Conservation (phyloP, 2,329 filamentous ascomycete genomes). For the Exophiala bonariae region DNA sequence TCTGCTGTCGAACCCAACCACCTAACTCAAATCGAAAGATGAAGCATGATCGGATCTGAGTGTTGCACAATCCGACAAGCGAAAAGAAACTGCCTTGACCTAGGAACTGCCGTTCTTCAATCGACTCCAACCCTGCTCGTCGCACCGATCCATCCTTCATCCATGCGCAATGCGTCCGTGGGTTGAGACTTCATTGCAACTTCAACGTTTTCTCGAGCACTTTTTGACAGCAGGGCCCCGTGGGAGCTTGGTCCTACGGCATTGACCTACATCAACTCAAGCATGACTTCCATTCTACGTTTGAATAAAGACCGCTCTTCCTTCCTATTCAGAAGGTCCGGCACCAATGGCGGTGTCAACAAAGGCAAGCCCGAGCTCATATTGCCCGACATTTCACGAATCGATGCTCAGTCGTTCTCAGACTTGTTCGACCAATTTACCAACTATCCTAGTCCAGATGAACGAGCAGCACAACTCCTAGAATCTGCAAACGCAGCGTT, state of each 20-base stretch:
- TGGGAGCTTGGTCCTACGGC: slow-evolving; percentile 6
- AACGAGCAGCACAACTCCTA: not conserved
- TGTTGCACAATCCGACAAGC: no score
- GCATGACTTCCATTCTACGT: slow-evolving; percentile 23
- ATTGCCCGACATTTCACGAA: slow-evolving; percentile 20
- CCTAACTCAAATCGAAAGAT: slow-evolving; percentile 14
- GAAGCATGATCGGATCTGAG: slow-evolving; percentile 5
- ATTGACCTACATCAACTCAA: slow-evolving; percentile 2
- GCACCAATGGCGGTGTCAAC: slow-evolving; percentile 8
- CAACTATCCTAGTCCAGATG: slow-evolving; percentile 9
- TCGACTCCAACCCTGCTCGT: slow-evolving; percentile 14
- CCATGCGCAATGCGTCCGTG: slow-evolving; percentile 20
- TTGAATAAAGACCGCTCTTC: slow-evolving; percentile 24
- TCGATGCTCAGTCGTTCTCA: slow-evolving; percentile 23
- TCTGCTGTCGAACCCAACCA: slow-evolving; percentile 25
- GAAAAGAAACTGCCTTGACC: not conserved
- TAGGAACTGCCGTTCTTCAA: slow-evolving; percentile 5
- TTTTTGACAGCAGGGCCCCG: slow-evolving; percentile 12
- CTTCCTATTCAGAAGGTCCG: slow-evolving; percentile 20
- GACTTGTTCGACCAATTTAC: slow-evolving; percentile 23
- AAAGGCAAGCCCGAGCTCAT: slow-evolving; percentile 9
- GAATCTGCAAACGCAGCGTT: no score
- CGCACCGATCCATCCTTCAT: slow-evolving; percentile 11
- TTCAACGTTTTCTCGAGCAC: slow-evolving; percentile 1
- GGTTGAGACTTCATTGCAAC: slow-evolving; percentile 6